Evolutionary conservation across 2,329 filamentous ascomycete species (phyloP).

Genomic region (Lasiodiplodia theobromae): DNA sequence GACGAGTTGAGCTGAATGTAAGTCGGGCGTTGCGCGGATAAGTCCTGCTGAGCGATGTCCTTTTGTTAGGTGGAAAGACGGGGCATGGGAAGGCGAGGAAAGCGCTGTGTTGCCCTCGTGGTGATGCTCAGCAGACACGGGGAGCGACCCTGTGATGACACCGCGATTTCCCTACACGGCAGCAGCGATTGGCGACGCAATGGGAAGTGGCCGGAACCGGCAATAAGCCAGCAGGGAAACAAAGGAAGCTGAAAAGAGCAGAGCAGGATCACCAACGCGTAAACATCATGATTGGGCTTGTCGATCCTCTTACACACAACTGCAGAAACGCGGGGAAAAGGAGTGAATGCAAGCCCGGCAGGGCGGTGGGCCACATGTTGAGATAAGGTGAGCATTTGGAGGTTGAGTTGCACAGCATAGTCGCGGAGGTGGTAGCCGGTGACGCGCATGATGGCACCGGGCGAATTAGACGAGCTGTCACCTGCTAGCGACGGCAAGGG

Average conservation of each 20-base stretch:
- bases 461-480: conserved; percentile 14
- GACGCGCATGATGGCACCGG: conserved; percentile 6
- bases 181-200: neutral
- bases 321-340: conserved; percentile 14
- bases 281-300: neutral
- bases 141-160: neutral
- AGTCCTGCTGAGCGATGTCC: neutral
- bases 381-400: conserved; percentile 20
- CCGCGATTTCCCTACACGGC: neutral
- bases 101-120: neutral
- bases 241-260: neutral
- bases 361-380: neutral
- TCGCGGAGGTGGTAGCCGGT: neutral
- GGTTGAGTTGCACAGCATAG: conserved; percentile 21
- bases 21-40: neutral
- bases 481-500: conserved; percentile 6
- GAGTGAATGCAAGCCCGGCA: neutral
- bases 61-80: neutral
- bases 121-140: neutral
- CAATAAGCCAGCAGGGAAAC: neutral
- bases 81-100: neutral
- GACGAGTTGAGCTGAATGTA: neutral
- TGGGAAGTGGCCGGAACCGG: neutral
- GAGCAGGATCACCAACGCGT: neutral
- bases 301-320: conserved; percentile 1